Conservation (phyloP, 2,329 filamentous ascomycete species). For the Aspergillus sp. region DNA sequence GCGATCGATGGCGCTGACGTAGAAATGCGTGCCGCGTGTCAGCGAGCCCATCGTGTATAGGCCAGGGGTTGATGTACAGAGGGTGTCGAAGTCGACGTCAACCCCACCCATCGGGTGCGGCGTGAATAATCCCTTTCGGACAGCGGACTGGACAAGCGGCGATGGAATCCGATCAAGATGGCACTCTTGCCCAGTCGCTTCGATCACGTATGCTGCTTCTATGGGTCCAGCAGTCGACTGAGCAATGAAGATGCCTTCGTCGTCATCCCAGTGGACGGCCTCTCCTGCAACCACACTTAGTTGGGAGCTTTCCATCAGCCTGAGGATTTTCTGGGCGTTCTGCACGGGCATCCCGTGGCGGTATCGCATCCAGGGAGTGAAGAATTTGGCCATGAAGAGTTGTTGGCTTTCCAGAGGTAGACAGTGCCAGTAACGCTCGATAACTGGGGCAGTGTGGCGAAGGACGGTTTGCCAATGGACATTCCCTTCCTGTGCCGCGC, state of each 20-base stretch:
- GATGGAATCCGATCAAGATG: slow-evolving; percentile 9
- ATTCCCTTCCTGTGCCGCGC: background rate
- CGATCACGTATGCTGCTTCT: slow-evolving; percentile 13
- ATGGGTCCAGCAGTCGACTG: slow-evolving; percentile 4
- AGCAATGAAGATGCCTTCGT: background rate
- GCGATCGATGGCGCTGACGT: slow-evolving; percentile 15
- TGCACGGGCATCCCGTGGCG: slow-evolving; percentile 14
- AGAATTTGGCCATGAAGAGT: slow-evolving; percentile 15
- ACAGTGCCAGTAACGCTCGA: slow-evolving; percentile 14
- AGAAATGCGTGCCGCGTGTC: slow-evolving; percentile 15
- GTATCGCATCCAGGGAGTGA: slow-evolving; percentile 16
- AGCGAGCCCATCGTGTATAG: slow-evolving; percentile 12
- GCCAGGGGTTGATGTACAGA: slow-evolving; percentile 6
- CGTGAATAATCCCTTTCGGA: slow-evolving; percentile 8
- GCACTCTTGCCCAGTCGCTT: slow-evolving; percentile 15
- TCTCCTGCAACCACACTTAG: slow-evolving; percentile 10
- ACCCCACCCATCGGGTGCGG: slow-evolving; percentile 12
- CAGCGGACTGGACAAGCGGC: slow-evolving; percentile 11
- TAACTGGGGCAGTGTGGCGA: slow-evolving; percentile 7
- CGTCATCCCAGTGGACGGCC: slow-evolving; percentile 2
- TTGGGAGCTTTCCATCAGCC: slow-evolving; percentile 9
- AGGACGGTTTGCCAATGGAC: slow-evolving; percentile 12
- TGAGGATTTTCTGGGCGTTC: slow-evolving; percentile 11
- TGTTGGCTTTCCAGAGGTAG: slow-evolving; percentile 6
- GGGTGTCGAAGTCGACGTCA: slow-evolving; percentile 12